Conservation (phyloP, 2,329 filamentous ascomycete genomes). For the Aspergillus oerlinghausenensis region DNA sequence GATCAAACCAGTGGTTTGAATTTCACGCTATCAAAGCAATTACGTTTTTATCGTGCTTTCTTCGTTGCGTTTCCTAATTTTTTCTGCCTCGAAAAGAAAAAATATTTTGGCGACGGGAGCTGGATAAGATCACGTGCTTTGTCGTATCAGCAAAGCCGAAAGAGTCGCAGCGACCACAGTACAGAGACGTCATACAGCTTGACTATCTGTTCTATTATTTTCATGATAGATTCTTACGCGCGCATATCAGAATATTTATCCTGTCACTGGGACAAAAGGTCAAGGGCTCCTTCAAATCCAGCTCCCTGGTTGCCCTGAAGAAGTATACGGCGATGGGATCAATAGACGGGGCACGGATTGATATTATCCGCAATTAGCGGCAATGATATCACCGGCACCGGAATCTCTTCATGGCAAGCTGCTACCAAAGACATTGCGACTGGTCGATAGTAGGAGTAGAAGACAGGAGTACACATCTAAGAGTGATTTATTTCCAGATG, state of each 20-base stretch:
- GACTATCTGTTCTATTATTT: background rate
- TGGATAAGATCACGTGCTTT: slow-evolving; percentile 10
- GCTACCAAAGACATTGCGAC: background rate
- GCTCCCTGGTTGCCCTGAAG: background rate
- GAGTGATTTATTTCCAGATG: background rate
- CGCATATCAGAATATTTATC: background rate
- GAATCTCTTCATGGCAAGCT: background rate
- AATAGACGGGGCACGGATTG: background rate
- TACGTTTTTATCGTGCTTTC: slow-evolving; percentile 2
- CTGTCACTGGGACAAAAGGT: background rate
- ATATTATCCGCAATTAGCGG: background rate
- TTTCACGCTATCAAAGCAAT: background rate
- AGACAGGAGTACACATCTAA: background rate
- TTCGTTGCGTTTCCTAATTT: background rate
- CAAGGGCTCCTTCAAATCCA: background rate
- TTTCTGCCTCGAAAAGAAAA: background rate
- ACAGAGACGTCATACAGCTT: background rate
- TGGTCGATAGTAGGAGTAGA: background rate
- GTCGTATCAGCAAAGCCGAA: slow-evolving; percentile 2
- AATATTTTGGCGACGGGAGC: slow-evolving; percentile 10
- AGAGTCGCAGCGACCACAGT: background rate
- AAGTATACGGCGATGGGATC: background rate
- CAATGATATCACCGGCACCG: background rate
- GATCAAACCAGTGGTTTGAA: background rate
- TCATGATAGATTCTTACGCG: background rate